Conservation (phyloP, 345 rosid genomes). For the Kandelia obovata region DNA sequence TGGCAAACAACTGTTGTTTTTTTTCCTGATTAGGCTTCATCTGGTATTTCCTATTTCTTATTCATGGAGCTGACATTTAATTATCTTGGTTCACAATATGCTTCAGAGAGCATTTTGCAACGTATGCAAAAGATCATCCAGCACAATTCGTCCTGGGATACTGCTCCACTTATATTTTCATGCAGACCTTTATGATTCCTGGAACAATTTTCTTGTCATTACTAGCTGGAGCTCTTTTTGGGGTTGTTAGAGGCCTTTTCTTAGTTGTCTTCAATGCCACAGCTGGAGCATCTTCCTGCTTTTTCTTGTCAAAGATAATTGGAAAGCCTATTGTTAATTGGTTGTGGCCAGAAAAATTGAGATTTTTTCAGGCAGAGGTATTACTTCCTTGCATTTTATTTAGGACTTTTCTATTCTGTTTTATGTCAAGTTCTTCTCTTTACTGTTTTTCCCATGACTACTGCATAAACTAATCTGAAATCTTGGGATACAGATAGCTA, state of each 20-base stretch:
- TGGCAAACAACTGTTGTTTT: neutral
- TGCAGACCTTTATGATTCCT: slow-evolving; percentile 99
- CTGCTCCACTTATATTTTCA: slow-evolving; percentile 93
- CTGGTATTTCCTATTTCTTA: neutral
- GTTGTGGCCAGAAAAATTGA: slow-evolving; percentile 96
- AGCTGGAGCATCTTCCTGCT: slow-evolving; percentile 93
- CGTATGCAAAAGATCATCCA: slow-evolving; percentile 72
- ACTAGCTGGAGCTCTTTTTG: slow-evolving; percentile 98
- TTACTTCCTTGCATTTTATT: neutral
- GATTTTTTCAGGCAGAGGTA: slow-evolving; percentile 97
- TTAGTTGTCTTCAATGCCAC: slow-evolving; percentile 91
- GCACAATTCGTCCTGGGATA: slow-evolving; percentile 83
- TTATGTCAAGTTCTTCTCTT: neutral
- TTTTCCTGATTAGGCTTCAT: neutral
- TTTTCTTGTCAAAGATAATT: slow-evolving; percentile 81
- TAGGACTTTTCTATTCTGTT: slow-evolving; percentile 1
- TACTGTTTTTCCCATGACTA: neutral
- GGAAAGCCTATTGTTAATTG: slow-evolving; percentile 88
- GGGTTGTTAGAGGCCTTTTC: slow-evolving; percentile 77
- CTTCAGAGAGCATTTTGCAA: slow-evolving; percentile 77
- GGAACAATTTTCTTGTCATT: slow-evolving; percentile 98
- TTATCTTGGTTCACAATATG: neutral
- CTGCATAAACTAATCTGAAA: neutral
- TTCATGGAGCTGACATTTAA: slow-evolving; percentile 15
- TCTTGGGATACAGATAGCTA: slow-evolving; percentile 57